phyloP scores from a whole-genome alignment of 2,329 filamentous ascomycete species.

The Exophiala oligosperma region DNA sequence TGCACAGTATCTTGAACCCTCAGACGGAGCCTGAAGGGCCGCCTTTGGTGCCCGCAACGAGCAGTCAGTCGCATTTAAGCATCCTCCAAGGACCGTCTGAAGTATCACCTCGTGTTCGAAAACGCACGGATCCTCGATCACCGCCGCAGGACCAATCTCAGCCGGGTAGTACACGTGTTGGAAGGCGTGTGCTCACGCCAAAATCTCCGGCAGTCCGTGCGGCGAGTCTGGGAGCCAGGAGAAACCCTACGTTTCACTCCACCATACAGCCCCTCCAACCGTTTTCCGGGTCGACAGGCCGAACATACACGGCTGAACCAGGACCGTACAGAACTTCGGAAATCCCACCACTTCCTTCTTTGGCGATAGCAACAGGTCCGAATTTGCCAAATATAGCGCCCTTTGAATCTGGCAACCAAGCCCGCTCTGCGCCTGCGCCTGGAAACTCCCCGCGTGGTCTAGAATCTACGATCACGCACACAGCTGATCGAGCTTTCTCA shows the following conservation, averaged over 20 bases:
- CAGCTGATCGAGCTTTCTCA: conserved; percentile 10
- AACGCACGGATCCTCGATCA: conserved; percentile 24
- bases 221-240: conserved; percentile 47
- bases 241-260: conserved; percentile 44
- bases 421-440: conserved; percentile 10
- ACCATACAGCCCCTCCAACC: conserved; percentile 52
- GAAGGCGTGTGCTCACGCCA: conserved; percentile 57
- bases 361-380: conserved; percentile 33
- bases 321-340: conserved; percentile 39
- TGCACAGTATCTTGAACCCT: conserved; percentile 50
- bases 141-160: conserved; percentile 18
- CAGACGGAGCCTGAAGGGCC: conserved; percentile 30
- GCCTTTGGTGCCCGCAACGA: conserved; percentile 2
- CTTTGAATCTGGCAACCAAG: conserved; percentile 13
- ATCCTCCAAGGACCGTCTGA: conserved; percentile 31
- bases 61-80: conserved; percentile 8
- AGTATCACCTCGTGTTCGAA: conserved; percentile 25
- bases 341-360: conserved; percentile 48
- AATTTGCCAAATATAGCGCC: conserved; percentile 5
- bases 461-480: conserved; percentile 4
- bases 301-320: conserved; percentile 46
- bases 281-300: conserved; percentile 44
- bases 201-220: conserved; percentile 56
- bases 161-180: conserved; percentile 3
- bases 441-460: conserved; percentile 13